Conservation (phyloP, 2,329 filamentous ascomycete species). For the Tolypocladium sp. region DNA sequence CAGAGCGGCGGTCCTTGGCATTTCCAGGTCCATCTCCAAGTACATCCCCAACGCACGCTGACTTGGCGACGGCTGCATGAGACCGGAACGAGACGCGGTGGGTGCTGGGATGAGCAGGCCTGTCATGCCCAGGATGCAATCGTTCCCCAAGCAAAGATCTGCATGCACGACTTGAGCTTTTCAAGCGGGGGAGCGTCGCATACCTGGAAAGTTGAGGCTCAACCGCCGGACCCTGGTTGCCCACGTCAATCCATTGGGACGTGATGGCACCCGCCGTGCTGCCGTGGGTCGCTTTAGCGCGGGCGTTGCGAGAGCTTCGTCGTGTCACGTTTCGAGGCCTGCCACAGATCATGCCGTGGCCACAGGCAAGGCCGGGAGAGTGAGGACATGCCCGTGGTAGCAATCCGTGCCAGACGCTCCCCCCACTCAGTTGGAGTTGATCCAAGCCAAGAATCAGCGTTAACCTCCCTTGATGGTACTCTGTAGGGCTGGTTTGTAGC, state of each 20-base stretch:
- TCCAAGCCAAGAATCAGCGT: not conserved
- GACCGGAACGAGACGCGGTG: not conserved
- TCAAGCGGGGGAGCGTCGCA: not conserved
- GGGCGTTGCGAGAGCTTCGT: not conserved
- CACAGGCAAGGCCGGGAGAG: not conserved
- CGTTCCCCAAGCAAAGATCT: not conserved
- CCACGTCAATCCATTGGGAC: not conserved
- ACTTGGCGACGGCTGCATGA: not conserved
- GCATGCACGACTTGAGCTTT: not conserved
- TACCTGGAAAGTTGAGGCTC: slow-evolving; percentile 4
- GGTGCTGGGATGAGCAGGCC: not conserved
- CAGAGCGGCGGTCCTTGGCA: not conserved
- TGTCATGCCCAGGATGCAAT: not conserved
- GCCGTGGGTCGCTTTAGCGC: not conserved
- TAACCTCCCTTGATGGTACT: not conserved
- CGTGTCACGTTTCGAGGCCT: too few relatives aligned
- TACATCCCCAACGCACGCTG: not conserved
- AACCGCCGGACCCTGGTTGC: not conserved
- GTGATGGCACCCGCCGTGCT: not conserved
- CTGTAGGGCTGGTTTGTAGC: not conserved
- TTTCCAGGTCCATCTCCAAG: not conserved
- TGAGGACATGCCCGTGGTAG: not conserved
- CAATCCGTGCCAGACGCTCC: not conserved
- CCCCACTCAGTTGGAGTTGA: not conserved
- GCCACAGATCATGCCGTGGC: not conserved